phyloP scores from a whole-genome alignment of 176 grass and related monocot species.

The Phragmites australis region DNA sequence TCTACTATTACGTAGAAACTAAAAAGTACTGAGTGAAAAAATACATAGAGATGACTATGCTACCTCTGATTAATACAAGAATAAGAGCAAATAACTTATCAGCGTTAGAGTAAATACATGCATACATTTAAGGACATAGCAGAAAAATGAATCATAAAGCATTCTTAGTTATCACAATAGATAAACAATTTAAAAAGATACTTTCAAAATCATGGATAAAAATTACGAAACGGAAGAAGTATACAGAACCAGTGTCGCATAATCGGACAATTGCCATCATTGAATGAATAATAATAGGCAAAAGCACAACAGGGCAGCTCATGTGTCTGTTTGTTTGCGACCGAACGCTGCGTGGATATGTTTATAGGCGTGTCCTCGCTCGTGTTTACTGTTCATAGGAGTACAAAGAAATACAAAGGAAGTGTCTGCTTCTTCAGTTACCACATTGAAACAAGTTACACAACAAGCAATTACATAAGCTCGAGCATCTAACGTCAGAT shows the following conservation, averaged over 20 bases:
- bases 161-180: too few relatives aligned
- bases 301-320: neutral
- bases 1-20: too few relatives aligned
- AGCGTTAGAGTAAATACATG: too few relatives aligned
- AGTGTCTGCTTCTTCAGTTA: conserved; percentile 39
- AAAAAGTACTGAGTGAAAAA: too few relatives aligned
- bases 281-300: neutral
- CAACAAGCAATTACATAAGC: conserved; percentile 53
- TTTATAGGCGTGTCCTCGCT: neutral
- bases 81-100: too few relatives aligned
- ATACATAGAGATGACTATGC: too few relatives aligned
- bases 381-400: conserved; percentile 39
- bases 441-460: conserved; percentile 49
- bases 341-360: neutral
- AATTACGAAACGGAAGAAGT: too few relatives aligned
- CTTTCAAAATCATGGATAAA: too few relatives aligned
- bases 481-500: conserved; percentile 46
- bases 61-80: too few relatives aligned
- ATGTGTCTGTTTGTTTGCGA: neutral
- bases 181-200: too few relatives aligned
- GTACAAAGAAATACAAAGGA: neutral
- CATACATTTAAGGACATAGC: too few relatives aligned
- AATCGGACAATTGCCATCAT: neutral
- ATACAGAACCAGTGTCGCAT: neutral
- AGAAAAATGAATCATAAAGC: too few relatives aligned